These are phyloP conservation scores for Rhizopogon sp. DNA, from an alignment of 768 basidiomycete genomes.

Conservation along the genomic window DNA sequence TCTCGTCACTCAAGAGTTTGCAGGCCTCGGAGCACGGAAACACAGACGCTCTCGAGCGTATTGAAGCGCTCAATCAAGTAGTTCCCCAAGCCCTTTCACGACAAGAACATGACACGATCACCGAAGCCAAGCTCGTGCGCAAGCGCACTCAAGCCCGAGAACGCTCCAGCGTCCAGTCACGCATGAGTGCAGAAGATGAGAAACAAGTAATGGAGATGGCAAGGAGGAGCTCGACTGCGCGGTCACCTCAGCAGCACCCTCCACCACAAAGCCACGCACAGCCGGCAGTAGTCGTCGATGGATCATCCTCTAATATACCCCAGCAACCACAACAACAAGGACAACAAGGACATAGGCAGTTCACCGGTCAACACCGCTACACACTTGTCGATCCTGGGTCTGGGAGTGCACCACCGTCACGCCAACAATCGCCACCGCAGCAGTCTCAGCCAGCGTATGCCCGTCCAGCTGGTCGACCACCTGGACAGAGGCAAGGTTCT, in stretches of 20 bases:
- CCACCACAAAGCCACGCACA: background rate
- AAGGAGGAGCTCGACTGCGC: slow-evolving; percentile 41
- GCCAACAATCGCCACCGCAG: slow-evolving; percentile 13
- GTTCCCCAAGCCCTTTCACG: slow-evolving; percentile 65
- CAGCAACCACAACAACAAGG: slow-evolving; percentile 1
- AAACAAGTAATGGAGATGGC: slow-evolving; percentile 50
- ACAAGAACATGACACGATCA: slow-evolving; percentile 74
- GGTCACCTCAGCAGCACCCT: slow-evolving; percentile 12
- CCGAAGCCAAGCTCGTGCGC: slow-evolving; percentile 76
- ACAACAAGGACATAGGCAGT: slow-evolving; percentile 15
- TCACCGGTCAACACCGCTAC: slow-evolving; percentile 39
- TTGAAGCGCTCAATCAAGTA: slow-evolving; percentile 61
- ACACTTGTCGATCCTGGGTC: slow-evolving; percentile 40
- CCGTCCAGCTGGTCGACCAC: slow-evolving; percentile 25
- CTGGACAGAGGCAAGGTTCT: slow-evolving; percentile 20
- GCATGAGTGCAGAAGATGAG: slow-evolving; percentile 26
- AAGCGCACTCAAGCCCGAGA: slow-evolving; percentile 73
- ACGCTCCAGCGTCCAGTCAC: slow-evolving; percentile 37
- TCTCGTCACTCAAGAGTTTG: background rate
- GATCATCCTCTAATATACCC: background rate
- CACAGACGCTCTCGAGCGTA: slow-evolving; percentile 69
- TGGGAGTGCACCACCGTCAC: slow-evolving; percentile 10
- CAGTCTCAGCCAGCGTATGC: slow-evolving; percentile 13
- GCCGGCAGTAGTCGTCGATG: slow-evolving; percentile 12
- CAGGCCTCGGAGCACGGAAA: slow-evolving; percentile 80